Percentiles rank a stretch among this genome's conserved stretches.
Conservation (phyloP, 306 rosid species). For the Calophaca sinica region DNA sequence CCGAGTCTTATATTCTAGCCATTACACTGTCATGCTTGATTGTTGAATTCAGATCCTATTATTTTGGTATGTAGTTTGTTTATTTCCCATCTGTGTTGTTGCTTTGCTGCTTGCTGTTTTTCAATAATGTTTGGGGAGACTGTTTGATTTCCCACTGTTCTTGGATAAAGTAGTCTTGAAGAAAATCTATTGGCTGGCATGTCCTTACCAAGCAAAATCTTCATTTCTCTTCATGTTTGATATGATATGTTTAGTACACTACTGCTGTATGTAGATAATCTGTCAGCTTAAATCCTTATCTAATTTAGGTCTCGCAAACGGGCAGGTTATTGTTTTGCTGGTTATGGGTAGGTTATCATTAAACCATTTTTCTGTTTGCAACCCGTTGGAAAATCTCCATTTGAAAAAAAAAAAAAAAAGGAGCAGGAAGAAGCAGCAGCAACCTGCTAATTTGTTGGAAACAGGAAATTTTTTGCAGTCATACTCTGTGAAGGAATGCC, state of each 20-base stretch:
- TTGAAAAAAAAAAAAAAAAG: no score
- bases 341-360: no score
- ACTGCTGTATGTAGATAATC: no score
- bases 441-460: background rate
- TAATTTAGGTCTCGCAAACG: no score
- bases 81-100: no score
- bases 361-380: no score
- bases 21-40: constrained; percentile 20
- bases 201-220: background rate
- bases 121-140: constrained; percentile 9
- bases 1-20: background rate
- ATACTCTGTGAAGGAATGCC: background rate
- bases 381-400: background rate
- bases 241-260: background rate
- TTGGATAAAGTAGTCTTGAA: constrained; percentile 9
- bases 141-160: background rate
- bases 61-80: constrained; percentile 10
- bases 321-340: no score
- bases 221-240: constrained; percentile 10
- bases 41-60: background rate
- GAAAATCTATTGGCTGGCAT: constrained; percentile 9
- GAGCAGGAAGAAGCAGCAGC: background rate
- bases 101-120: constrained; percentile 29
- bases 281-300: no score
- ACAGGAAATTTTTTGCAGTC: background rate